Conservation (phyloP, 495 filamentous ascomycete genomes). For the Penicillium cosmopolitanum region DNA sequence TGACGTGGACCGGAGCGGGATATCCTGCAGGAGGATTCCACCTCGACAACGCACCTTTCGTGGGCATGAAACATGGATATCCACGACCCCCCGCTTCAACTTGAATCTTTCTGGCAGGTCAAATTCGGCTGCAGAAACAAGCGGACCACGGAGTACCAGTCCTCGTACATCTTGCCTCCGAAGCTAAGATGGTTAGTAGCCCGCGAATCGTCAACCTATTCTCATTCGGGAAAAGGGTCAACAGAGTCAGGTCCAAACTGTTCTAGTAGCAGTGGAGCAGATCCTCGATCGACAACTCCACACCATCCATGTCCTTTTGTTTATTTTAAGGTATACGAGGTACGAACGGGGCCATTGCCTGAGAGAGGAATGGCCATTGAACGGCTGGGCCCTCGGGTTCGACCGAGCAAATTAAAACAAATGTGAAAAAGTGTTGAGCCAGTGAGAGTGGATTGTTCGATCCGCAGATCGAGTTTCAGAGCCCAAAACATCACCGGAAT, state of each 20-base stretch:
- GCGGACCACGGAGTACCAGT: no score
- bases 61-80: conserved; percentile 1
- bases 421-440: not conserved
- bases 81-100: no score
- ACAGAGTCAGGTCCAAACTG: not conserved
- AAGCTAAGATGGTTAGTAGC: not conserved
- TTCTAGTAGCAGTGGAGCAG: not conserved
- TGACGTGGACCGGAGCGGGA: conserved; percentile 1
- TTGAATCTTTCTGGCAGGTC: no score
- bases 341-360: not conserved
- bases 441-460: not conserved
- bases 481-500: not conserved
- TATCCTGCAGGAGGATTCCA: conserved; percentile 5
- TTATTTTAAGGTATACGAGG: conserved; percentile 3
- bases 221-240: not conserved
- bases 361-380: not conserved
- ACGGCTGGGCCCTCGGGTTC: not conserved
- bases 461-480: conserved; percentile 4
- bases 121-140: not conserved
- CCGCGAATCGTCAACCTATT: not conserved
- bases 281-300: conserved; percentile 1
- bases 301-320: not conserved
- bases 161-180: not conserved
- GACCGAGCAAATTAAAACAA: not conserved
- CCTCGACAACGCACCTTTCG: conserved; percentile 1